Conservation (phyloP, 2,329 filamentous ascomycete species). For the Aspergillus pseudoviridinutans region DNA sequence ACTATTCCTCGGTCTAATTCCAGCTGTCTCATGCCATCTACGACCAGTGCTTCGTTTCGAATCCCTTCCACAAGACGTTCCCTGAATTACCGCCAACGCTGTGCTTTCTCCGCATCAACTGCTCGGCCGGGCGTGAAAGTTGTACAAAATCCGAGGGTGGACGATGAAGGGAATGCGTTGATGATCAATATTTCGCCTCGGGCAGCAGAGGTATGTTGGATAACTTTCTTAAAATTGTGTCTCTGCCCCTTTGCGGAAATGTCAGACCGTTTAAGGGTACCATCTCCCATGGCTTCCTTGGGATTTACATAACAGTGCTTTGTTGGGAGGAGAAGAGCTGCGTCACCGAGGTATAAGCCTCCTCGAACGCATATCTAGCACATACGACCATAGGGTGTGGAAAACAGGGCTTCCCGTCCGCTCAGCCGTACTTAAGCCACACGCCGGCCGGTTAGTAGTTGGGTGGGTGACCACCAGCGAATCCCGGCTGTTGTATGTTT, state of each 20-base stretch:
- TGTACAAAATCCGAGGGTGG: constrained; percentile 65
- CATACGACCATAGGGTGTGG: constrained; percentile 46
- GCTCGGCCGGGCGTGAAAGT: constrained; percentile 40
- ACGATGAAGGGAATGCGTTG: constrained; percentile 84
- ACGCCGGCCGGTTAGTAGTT: constrained; percentile 45
- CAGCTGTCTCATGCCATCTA: background rate
- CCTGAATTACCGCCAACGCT: constrained; percentile 15
- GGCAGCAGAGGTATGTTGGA: constrained; percentile 64
- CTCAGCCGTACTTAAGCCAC: constrained; percentile 46
- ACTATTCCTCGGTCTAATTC: constrained; percentile 14
- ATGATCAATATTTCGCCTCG: constrained; percentile 76
- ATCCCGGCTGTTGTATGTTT: constrained; percentile 45
- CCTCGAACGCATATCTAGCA: constrained; percentile 11
- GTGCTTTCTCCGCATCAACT: constrained; percentile 34
- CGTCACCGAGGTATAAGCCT: constrained; percentile 11
- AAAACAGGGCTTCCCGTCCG: constrained; percentile 46
- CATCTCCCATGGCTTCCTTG: background rate
- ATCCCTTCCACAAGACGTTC: background rate
- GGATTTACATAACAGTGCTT: background rate
- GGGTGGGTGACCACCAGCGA: constrained; percentile 47
- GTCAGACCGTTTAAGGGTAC: background rate
- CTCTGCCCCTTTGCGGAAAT: background rate
- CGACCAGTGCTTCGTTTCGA: background rate
- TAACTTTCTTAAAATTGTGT: constrained; percentile 2
- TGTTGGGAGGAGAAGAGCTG: background rate